Evolutionary conservation across 768 basidiomycete species (phyloP).

Genomic region (Pleurotus djamor): DNA sequence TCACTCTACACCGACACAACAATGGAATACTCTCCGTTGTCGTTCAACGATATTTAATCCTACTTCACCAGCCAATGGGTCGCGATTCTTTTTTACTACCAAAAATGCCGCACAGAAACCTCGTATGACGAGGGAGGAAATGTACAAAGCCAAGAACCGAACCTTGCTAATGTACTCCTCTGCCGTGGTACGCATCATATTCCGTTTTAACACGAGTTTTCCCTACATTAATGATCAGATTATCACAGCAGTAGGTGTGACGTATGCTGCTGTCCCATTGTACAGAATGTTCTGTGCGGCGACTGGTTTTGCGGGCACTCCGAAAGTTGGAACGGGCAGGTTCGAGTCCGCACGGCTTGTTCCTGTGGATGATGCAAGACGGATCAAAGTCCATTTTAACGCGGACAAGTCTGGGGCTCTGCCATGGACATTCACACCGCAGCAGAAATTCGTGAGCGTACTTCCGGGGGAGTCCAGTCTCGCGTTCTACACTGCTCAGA

Average conservation of each 20-base stretch:
- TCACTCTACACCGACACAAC: background rate
- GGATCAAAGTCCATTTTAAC: slow-evolving; percentile 95
- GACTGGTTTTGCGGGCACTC: slow-evolving; percentile 95
- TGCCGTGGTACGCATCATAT: slow-evolving; percentile 58
- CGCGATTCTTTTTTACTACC: background rate
- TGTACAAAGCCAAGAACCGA: slow-evolving; percentile 61
- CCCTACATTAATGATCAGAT: slow-evolving; percentile 44
- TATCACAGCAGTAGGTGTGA: slow-evolving; percentile 72
- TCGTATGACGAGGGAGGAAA: slow-evolving; percentile 25
- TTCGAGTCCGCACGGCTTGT: slow-evolving; percentile 86
- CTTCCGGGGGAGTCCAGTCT: slow-evolving; percentile 94
- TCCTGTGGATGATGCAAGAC: slow-evolving; percentile 60
- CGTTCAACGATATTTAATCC: background rate
- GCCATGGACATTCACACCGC: slow-evolving; percentile 92
- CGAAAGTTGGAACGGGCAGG: slow-evolving; percentile 81
- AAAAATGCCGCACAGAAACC: background rate
- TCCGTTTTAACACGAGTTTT: slow-evolving; percentile 2
- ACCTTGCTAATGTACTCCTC: slow-evolving; percentile 82
- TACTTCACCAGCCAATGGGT: too few relatives aligned
- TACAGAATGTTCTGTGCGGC: slow-evolving; percentile 99
- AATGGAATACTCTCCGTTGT: background rate
- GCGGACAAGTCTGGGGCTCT: slow-evolving; percentile 87
- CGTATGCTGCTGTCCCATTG: slow-evolving; percentile 97
- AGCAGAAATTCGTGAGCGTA: slow-evolving; percentile 87
- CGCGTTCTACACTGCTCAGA: slow-evolving; percentile 47